Base-by-base conservation (phyloP, 106 monocot genomes). In the Dendrobium catenatum region DNA sequence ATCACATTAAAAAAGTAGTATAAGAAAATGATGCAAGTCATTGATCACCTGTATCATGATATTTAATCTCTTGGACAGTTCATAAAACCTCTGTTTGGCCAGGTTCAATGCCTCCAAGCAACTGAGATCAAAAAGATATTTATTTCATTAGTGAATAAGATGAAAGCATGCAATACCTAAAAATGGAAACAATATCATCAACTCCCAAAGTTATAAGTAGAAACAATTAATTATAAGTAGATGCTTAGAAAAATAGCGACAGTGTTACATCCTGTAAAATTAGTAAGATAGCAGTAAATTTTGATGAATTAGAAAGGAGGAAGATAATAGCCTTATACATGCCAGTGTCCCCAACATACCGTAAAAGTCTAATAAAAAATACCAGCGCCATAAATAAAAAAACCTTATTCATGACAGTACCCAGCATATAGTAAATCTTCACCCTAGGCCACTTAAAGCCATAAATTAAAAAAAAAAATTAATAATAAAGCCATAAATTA, bases 51-150 rank as follows among this genome's bases (percentile, higher is more conserved):
- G 74, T 1, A 74, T 74, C 74, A 74, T 41, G 40, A 74, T 44
- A 42, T 74, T 74, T 20, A 74, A 74, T 74, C 74, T 74, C 42
- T 74, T 74, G 41, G 74, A 74, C 74, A 74, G 19, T 20, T 74
- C 74, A 74, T 74, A 74, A 74, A 74, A 74, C 74, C 74, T 41
- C 19, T 42, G 74, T 15, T 74, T 74, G 40, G 74, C 74, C 9
- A 74, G 42, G 42, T 74, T 74, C 17, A 74, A 74, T 42, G 74
- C 74, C 42, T 74, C 43, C 74, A 74, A 43, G 43, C 74, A 74
- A 41, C 74, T 74, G 43, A 70, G 33, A 70, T 70, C 27, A 70
- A 70, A 74, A 43, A 43, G 15, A 43, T 1, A 26, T 22, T 66
- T 26, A 0, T 24, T 66, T 66, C 64, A 66, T 6, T 24, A 66